Evolutionary conservation across 768 basidiomycete genomes (phyloP), one percentile per base, ranked within the genome.

Genomic region (Amanita pallidorosea): DNA sequence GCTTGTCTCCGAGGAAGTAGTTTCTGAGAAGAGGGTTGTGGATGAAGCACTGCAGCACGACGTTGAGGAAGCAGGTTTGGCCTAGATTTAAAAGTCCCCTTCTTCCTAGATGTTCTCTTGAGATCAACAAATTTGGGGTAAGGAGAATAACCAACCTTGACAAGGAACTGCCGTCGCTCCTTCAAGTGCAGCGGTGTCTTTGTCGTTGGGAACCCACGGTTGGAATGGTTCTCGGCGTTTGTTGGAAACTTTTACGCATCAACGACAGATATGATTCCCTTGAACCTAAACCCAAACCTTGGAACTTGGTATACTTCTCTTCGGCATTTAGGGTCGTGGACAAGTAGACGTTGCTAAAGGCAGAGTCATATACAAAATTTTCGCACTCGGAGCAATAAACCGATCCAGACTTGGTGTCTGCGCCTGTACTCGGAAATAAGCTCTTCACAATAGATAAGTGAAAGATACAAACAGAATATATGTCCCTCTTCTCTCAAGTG

Each of bases 1-100:
- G 95, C 62, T 82, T 87, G 65, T 97, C 95, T 51, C 85, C 78
- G 22, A 97, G 80, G 60, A 92, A 97, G 63, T 87, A 89, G 57
- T 89, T 86, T 31, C 90, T 79, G 4, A 97, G 70, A 4, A 95
- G 71, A 0, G 95, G 94, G 58, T 96, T 98, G 65, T 90, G 86
- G 7, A 88, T 72, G 58, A 98, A 83, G 11, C 79, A 80, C 64
- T 98, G 95, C 9, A 98, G 74, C 18, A 96, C 81, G 47, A 85
- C 91, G 56, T 91, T 95, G 58, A 98, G 75, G 68, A 92, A 97
- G 61, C 95, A 98, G 0, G 93, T 97, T 63, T 92, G 85, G 1
- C 91, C 90, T 0, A 95, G 78, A 64, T 95, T 94, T 38, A 91
- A 68, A 3, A 95, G 71, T 0, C 92, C 91, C 52, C 88, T 74